Conservation (phyloP, 1,284 basidiomycete genomes). For the Puccinia hordei region DNA sequence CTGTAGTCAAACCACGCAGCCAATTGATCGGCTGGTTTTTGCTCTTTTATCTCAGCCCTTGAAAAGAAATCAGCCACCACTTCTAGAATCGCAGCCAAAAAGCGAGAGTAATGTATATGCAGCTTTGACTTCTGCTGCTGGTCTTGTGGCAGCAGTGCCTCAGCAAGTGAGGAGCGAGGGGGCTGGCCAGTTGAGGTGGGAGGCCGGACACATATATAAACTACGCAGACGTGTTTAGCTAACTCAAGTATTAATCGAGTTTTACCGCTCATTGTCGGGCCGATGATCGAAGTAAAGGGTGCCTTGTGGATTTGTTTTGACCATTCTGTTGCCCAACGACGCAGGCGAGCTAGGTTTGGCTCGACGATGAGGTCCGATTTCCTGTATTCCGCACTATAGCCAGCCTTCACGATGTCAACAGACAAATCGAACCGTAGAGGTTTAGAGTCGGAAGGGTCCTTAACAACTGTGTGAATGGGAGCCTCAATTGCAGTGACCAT, state of each 20-base stretch:
- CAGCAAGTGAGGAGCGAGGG: constrained; percentile 3
- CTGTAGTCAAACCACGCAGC: not conserved
- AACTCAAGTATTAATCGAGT: not conserved
- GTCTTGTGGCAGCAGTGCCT: not conserved
- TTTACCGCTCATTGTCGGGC: constrained; percentile 10
- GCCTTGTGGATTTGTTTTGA: too few relatives aligned
- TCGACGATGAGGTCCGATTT: too few relatives aligned
- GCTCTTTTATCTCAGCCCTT: not conserved
- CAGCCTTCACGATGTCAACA: too few relatives aligned
- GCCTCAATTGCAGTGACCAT: too few relatives aligned
- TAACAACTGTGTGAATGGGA: too few relatives aligned
- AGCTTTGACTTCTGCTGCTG: not conserved
- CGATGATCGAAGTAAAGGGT: not conserved
- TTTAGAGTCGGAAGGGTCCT: too few relatives aligned
- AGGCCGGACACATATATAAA: not conserved
- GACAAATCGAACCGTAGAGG: too few relatives aligned
- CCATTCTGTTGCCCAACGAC: too few relatives aligned
- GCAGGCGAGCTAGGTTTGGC: too few relatives aligned
- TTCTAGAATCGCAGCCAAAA: not conserved
- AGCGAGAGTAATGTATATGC: not conserved
- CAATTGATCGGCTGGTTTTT: not conserved
- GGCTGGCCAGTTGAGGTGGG: not conserved
- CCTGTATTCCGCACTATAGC: too few relatives aligned
- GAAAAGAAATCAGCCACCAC: not conserved
- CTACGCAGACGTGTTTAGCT: not conserved